Percentiles rank a stretch among this genome's conserved stretches.
Conservation (phyloP, 768 basidiomycete species). For the Mycena amicta region DNA sequence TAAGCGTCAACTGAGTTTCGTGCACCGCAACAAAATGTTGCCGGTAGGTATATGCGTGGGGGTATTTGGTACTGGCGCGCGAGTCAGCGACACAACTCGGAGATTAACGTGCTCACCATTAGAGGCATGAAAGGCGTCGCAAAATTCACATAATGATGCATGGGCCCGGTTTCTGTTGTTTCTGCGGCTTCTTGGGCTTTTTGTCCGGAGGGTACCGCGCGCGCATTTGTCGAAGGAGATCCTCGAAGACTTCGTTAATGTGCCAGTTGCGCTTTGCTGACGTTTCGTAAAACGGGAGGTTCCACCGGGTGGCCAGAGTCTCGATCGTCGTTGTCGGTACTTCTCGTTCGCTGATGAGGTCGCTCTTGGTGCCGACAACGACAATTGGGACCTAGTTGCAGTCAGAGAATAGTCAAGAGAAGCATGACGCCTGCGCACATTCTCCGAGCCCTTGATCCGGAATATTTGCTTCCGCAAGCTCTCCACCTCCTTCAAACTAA, state of each 20-base stretch:
- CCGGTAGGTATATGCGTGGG: slow-evolving; percentile 20
- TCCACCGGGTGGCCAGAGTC: slow-evolving; percentile 65
- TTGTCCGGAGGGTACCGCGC: slow-evolving; percentile 58
- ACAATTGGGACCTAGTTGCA: slow-evolving; percentile 71
- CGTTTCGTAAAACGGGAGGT: slow-evolving; percentile 81
- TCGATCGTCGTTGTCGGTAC: slow-evolving; percentile 68
- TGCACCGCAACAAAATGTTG: slow-evolving; percentile 9
- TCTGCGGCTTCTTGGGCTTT: slow-evolving; percentile 36
- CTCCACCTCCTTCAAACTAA: slow-evolving; percentile 78
- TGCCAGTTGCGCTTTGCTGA: slow-evolving; percentile 89
- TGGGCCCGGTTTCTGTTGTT: slow-evolving; percentile 19
- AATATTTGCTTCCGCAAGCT: slow-evolving; percentile 80
- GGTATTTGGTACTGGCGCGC: slow-evolving; percentile 19
- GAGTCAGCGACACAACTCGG: background rate
- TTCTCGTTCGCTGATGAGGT: slow-evolving; percentile 80
- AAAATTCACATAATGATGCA: slow-evolving; percentile 48
- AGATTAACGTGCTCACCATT: slow-evolving; percentile 3
- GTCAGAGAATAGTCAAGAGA: slow-evolving; percentile 3
- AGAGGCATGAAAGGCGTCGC: slow-evolving; percentile 9
- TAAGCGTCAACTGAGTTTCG: slow-evolving; percentile 9
- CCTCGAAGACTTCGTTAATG: slow-evolving; percentile 76
- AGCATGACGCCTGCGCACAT: slow-evolving; percentile 39
- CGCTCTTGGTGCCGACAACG: slow-evolving; percentile 84
- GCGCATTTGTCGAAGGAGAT: slow-evolving; percentile 76
- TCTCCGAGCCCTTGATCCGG: slow-evolving; percentile 73